Evolutionary conservation across 306 rosid species (phyloP).

Genomic region (Dalbergia cultrata): DNA sequence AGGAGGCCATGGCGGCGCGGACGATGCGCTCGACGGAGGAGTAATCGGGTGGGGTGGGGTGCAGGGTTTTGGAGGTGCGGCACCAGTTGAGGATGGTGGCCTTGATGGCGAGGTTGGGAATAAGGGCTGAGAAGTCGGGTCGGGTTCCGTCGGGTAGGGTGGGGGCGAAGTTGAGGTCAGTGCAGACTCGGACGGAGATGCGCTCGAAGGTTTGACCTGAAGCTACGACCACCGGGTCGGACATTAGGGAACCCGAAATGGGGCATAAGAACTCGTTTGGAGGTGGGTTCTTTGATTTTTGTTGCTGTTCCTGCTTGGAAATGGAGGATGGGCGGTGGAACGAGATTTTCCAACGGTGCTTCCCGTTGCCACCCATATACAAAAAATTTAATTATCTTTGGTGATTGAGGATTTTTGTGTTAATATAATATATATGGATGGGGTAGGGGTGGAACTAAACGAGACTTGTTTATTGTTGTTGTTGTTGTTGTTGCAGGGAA

Average conservation of each 20-base stretch:
- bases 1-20: slow-evolving; percentile 45
- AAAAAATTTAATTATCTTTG: no score
- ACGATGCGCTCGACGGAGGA: slow-evolving; percentile 59
- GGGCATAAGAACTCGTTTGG: slow-evolving; percentile 78
- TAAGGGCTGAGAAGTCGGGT: slow-evolving; percentile 78
- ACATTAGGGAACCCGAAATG: slow-evolving; percentile 74
- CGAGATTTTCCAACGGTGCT: slow-evolving; percentile 76
- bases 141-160: slow-evolving; percentile 67
- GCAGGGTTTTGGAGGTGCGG: slow-evolving; percentile 38
- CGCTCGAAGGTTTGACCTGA: slow-evolving; percentile 97
- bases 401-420: no score
- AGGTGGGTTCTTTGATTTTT: slow-evolving; percentile 33
- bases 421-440: neutral
- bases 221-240: slow-evolving; percentile 89
- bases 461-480: neutral
- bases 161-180: slow-evolving; percentile 61
- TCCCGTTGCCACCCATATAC: slow-evolving; percentile 75
- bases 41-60: slow-evolving; percentile 66
- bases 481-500: neutral
- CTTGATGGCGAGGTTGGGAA: slow-evolving; percentile 71
- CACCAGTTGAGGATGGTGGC: slow-evolving; percentile 78
- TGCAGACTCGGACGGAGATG: slow-evolving; percentile 66
- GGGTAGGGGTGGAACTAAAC: neutral
- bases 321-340: slow-evolving; percentile 65
- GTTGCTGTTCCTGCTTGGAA: slow-evolving; percentile 36